Evolutionary conservation across 495 filamentous ascomycete species (phyloP).

Genomic region (Talaromyces thailandensis): DNA sequence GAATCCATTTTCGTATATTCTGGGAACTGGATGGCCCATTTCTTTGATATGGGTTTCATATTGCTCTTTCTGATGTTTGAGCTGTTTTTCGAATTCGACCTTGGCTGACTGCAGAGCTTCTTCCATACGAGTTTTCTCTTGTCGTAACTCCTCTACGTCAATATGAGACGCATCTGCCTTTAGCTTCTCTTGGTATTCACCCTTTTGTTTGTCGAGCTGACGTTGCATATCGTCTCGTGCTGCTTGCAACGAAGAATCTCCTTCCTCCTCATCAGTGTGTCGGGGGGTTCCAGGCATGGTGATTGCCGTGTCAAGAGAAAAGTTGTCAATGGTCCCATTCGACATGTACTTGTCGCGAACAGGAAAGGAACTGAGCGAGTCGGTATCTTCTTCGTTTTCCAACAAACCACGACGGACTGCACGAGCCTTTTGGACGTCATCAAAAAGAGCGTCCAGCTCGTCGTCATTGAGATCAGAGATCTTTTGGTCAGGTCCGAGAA

Average conservation of each 20-base stretch:
- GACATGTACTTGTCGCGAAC: slow-evolving; percentile 94
- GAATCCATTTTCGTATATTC: slow-evolving; percentile 40
- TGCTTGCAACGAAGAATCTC: slow-evolving; percentile 60
- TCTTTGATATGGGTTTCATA: slow-evolving; percentile 64
- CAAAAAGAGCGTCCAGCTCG: slow-evolving; percentile 88
- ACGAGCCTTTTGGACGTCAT: slow-evolving; percentile 83
- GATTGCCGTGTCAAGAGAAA: slow-evolving; percentile 87
- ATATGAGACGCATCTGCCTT: slow-evolving; percentile 71
- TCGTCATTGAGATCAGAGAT: slow-evolving; percentile 85
- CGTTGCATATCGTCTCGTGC: slow-evolving; percentile 81
- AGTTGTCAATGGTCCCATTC: slow-evolving; percentile 90
- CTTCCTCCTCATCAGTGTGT: slow-evolving; percentile 58
- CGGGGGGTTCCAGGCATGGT: slow-evolving; percentile 91
- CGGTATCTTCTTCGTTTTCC: slow-evolving; percentile 78
- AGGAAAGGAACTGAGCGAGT: slow-evolving; percentile 81
- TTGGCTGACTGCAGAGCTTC: slow-evolving; percentile 68
- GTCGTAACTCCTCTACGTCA: slow-evolving; percentile 74
- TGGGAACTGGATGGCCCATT: slow-evolving; percentile 43
- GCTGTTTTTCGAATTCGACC: slow-evolving; percentile 75
- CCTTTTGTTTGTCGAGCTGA: slow-evolving; percentile 78
- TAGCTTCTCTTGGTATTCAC: slow-evolving; percentile 70
- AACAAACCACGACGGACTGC: slow-evolving; percentile 65
- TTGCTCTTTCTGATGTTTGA: slow-evolving; percentile 63
- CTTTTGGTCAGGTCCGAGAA: slow-evolving; percentile 87
- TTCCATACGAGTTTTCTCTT: slow-evolving; percentile 83